Evolutionary conservation across 208 protist species (phyloP).

Genomic region (Trypanosoma cruzi): DNA sequence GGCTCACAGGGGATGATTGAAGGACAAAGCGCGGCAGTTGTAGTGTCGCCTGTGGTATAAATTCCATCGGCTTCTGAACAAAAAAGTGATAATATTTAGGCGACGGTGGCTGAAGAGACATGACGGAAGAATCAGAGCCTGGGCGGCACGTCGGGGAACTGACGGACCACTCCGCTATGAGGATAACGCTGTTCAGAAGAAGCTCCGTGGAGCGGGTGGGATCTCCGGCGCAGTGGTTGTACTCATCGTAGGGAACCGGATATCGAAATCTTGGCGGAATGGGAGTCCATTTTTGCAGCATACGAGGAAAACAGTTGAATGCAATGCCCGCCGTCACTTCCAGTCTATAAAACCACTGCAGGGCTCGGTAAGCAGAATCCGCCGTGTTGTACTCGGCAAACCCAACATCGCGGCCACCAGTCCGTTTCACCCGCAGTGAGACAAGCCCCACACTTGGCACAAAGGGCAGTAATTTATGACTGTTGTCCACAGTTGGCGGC

Average conservation of each 20-base stretch:
- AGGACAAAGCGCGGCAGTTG: not conserved
- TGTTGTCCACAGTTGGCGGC: conserved; percentile 42
- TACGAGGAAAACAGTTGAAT: conserved; percentile 8
- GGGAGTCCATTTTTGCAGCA: not conserved
- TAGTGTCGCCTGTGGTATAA: not conserved
- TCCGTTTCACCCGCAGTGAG: conserved; percentile 49
- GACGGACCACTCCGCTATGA: conserved; percentile 46
- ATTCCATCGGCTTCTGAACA: not conserved
- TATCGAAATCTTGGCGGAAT: conserved; percentile 7
- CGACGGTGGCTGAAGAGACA: not conserved
- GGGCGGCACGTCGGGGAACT: conserved; percentile 20
- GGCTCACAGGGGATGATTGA: not conserved
- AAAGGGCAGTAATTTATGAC: conserved; percentile 37
- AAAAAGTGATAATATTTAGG: not conserved
- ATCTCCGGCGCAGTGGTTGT: conserved; percentile 5
- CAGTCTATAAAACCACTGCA: conserved; percentile 53
- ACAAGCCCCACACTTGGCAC: conserved; percentile 54
- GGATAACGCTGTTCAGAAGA: conserved; percentile 38
- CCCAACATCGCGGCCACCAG: conserved; percentile 41
- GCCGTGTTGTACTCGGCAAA: conserved; percentile 59
- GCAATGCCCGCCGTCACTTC: conserved; percentile 29
- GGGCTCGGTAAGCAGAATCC: conserved; percentile 33
- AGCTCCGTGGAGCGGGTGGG: conserved; percentile 28
- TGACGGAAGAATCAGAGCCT: not conserved
- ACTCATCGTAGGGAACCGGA: conserved; percentile 41